phyloP scores from a whole-genome alignment of 2,329 filamentous ascomycete species.

The Aspergillus neotritici region DNA sequence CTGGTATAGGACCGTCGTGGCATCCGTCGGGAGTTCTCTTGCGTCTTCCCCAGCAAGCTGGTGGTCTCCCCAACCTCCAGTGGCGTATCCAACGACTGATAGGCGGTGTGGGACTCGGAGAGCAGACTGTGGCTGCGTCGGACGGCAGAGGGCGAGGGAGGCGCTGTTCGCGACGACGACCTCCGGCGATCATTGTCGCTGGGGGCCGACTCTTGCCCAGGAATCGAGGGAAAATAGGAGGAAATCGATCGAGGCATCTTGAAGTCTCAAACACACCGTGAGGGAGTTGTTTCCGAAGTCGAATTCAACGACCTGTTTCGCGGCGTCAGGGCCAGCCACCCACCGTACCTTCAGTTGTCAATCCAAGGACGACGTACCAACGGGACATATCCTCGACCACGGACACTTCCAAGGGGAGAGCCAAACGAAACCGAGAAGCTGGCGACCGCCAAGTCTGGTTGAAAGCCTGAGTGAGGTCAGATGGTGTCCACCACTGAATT shows the following conservation, averaged over 20 bases:
- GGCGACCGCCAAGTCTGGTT: no score
- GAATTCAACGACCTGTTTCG: no score
- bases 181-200: constrained; percentile 6
- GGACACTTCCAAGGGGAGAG: no score
- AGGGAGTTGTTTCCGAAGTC: no score
- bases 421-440: no score
- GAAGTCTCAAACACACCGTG: background rate
- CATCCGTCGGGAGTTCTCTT: constrained; percentile 13
- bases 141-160: constrained; percentile 33
- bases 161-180: constrained; percentile 26
- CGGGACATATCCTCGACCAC: no score
- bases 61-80: constrained; percentile 31
- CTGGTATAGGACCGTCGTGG: constrained; percentile 35
- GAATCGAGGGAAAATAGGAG: constrained; percentile 18
- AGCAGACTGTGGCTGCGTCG: constrained; percentile 26
- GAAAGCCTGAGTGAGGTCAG: no score
- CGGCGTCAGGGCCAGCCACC: no score
- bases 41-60: constrained; percentile 26
- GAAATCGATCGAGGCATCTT: constrained; percentile 30
- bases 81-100: constrained; percentile 27
- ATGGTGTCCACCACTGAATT: no score
- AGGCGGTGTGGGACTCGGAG: constrained; percentile 28
- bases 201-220: constrained; percentile 10
- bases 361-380: no score
- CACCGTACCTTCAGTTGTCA: no score